Conservation (phyloP, 2,329 filamentous ascomycete genomes). For the Aureobasidium subglaciale region DNA sequence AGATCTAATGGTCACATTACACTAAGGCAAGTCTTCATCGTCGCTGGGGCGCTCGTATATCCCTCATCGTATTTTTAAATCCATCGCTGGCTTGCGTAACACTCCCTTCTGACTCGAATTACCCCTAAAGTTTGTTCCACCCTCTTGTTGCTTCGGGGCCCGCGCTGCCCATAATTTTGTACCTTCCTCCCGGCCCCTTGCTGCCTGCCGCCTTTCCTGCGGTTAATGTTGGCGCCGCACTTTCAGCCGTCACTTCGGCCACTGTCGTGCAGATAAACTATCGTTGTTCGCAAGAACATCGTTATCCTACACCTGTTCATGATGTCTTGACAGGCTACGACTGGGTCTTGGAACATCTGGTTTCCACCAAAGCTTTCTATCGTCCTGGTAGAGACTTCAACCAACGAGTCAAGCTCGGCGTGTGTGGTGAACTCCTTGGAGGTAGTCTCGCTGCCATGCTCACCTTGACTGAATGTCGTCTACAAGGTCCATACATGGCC, state of each 20-base stretch:
- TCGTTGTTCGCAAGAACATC: constrained; percentile 28
- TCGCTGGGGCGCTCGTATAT: constrained; percentile 13
- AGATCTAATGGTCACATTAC: constrained; percentile 37
- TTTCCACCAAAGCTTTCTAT: constrained; percentile 23
- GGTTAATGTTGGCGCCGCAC: constrained; percentile 25
- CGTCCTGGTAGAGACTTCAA: constrained; percentile 22
- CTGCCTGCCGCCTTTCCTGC: constrained; percentile 23
- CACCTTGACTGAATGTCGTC: constrained; percentile 43
- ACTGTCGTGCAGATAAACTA: constrained; percentile 42
- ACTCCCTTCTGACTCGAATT: constrained; percentile 4
- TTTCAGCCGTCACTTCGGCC: constrained; percentile 32
- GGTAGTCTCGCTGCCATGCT: constrained; percentile 43
- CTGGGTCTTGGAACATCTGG: constrained; percentile 37
- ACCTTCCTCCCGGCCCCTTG: constrained; percentile 38
- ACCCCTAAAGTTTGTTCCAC: constrained; percentile 28
- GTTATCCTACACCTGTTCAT: constrained; percentile 41
- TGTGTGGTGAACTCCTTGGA: constrained; percentile 43
- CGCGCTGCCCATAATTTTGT: constrained; percentile 32
- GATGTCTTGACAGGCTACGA: constrained; percentile 42
- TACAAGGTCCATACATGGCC: constrained; percentile 34
- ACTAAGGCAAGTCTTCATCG: constrained; percentile 30
- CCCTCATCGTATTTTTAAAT: background rate
- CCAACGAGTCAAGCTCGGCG: constrained; percentile 32
- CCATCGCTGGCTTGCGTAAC: background rate
- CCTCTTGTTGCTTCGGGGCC: constrained; percentile 20